Percentiles rank a stretch among this genome's conserved stretches.
Evolutionary conservation across 2,329 filamentous ascomycete species (phyloP).

Genomic region (Xylariales sp.): DNA sequence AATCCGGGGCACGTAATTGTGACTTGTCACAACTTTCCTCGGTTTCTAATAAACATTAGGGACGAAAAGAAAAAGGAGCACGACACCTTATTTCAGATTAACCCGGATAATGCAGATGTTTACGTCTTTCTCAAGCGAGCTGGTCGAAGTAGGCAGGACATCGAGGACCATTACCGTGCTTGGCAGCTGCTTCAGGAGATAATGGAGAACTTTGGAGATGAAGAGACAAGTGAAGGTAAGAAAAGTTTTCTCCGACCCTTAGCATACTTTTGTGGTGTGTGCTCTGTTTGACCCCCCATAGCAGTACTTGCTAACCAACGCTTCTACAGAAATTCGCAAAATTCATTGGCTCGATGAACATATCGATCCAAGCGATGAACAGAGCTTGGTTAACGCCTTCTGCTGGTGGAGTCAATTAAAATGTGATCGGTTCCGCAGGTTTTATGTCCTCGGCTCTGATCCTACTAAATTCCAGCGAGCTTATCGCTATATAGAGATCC

Average conservation of each 20-base stretch:
- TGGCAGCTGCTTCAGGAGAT: constrained; percentile 46
- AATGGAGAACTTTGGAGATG: constrained; percentile 47
- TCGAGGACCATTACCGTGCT: constrained; percentile 41
- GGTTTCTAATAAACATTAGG: constrained; percentile 52
- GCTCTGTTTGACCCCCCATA: background rate
- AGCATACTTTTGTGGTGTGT: background rate
- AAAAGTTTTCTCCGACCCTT: background rate
- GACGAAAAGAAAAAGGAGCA: constrained; percentile 49
- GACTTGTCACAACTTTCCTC: constrained; percentile 51
- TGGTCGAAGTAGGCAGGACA: constrained; percentile 39
- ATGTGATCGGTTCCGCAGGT: constrained; percentile 64
- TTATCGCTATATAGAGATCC: constrained; percentile 51
- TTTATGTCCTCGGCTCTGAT: constrained; percentile 65
- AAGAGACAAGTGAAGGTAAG: constrained; percentile 49
- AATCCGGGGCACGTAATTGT: constrained; percentile 51
- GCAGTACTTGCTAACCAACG: constrained; percentile 1
- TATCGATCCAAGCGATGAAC: constrained; percentile 70
- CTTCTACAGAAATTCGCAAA: constrained; percentile 42
- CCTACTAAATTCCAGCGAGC: constrained; percentile 43
- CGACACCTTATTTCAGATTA: constrained; percentile 29
- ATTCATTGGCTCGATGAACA: constrained; percentile 59
- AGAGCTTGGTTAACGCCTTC: constrained; percentile 72
- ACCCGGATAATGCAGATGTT: constrained; percentile 37
- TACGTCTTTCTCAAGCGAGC: constrained; percentile 30
- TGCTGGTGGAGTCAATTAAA: constrained; percentile 66